Evolutionary conservation across 108 stramenopile genomes (phyloP).

Genomic region (Cylindrotheca fusiformis): DNA sequence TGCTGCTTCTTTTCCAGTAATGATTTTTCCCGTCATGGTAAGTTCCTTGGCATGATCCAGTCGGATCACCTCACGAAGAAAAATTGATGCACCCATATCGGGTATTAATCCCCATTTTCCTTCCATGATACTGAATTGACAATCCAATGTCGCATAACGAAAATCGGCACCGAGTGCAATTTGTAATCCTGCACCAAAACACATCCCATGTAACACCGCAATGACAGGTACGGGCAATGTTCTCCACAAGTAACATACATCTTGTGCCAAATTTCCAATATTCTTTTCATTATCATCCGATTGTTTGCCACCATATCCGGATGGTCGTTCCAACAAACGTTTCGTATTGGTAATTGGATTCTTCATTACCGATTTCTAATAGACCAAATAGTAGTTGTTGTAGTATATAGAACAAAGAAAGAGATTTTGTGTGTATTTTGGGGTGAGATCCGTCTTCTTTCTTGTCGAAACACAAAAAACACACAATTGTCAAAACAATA

Average conservation of each 20-base stretch:
- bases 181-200: conserved; percentile 89
- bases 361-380: conserved; percentile 25
- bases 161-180: conserved; percentile 90
- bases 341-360: conserved; percentile 33
- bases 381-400: too few relatives aligned
- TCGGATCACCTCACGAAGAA: conserved; percentile 67
- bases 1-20: conserved; percentile 67
- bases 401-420: neutral
- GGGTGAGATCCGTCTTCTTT: neutral
- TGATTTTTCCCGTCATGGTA: conserved; percentile 81
- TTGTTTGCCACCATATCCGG: conserved; percentile 47
- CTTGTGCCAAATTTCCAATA: conserved; percentile 86
- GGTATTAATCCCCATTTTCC: conserved; percentile 90
- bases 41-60: conserved; percentile 88
- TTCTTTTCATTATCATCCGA: conserved; percentile 26
- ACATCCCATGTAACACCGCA: conserved; percentile 82
- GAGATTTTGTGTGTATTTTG: neutral
- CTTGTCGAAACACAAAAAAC: neutral
- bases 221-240: conserved; percentile 85
- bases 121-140: conserved; percentile 88
- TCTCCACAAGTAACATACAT: conserved; percentile 84
- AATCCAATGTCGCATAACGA: conserved; percentile 74
- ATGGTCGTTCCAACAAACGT: conserved; percentile 56
- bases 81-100: conserved; percentile 81
- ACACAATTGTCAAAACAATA: conserved; percentile 37